Base-by-base conservation (phyloP, 768 basidiomycete species). In the Kwoniella botswanensis region DNA sequence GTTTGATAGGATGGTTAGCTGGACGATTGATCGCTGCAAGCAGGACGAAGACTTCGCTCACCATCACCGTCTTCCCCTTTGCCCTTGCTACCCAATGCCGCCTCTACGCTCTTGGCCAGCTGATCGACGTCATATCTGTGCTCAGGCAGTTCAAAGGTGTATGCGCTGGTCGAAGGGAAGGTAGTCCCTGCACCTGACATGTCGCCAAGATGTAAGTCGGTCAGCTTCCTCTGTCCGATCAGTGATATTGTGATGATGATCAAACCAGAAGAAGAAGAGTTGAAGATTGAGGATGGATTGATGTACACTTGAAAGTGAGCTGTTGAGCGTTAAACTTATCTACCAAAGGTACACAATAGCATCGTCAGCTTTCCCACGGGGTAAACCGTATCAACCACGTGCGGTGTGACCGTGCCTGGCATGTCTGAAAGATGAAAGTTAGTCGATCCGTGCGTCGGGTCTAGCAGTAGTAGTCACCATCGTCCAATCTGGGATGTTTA, bases 291-390 rank as follows among this genome's bases (percentile, higher is more conserved):
- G 24, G 43, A 22, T 41, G 10, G 17, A 50, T 35, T 2, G 10
- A 15, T 46, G 46, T 50, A 15, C 46, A 50, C 46, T 50, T 50
- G 26, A 26, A n/a, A n/a, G 26, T 26, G 26, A 26, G 3, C 3
- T 26, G 26, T 26, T 26, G 26, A 26, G 46, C 46, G 46, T 50
- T 18, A 50, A 13, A 15, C 18, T 50, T 50, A 50, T 50, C 46
- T 50, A 15, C 10, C 44, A 18, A 9, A 46, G 44, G 44, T 15
- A 18, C 24, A 35, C 26, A 42, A 44, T 53, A 18, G 41, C 29
- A 68, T 24, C 57, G 26, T 68, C 22, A 63, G 43, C 68, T 69
- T 57, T 69, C 68, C 29, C 68, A 69, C 68, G 68, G 68, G 59
- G 35, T 35, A 7, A 29, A 0, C 35, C 1, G 35, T 9, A 35